phyloP scores from a whole-genome alignment of 352 stramenopile genomes.

The Phytophthora quininea region DNA sequence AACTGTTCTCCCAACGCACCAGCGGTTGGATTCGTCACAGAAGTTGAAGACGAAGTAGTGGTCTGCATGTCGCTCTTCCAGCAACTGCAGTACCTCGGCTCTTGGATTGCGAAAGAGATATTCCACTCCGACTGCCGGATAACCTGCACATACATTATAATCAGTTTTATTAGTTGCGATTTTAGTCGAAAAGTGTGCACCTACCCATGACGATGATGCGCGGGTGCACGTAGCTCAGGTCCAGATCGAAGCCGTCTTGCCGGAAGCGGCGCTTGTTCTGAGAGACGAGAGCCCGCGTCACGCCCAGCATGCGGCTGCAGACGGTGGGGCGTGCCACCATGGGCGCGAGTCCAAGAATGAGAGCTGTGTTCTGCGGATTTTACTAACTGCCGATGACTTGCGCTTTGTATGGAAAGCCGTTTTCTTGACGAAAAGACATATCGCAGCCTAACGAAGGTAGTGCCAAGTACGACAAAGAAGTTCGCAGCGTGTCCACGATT shows the following conservation, averaged over 20 bases:
- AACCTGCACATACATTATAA: conserved; percentile 46
- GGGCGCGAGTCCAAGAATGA: conserved; percentile 19
- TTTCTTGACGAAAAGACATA: background rate
- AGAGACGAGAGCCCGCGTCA: conserved; percentile 73
- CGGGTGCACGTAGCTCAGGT: conserved; percentile 76
- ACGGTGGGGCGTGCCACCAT: conserved; percentile 30
- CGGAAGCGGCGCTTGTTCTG: conserved; percentile 80
- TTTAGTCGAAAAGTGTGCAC: conserved; percentile 7
- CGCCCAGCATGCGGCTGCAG: conserved; percentile 45
- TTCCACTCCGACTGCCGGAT: conserved; percentile 61
- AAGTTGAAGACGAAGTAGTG: conserved; percentile 85
- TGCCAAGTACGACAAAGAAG: background rate
- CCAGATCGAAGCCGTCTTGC: conserved; percentile 66
- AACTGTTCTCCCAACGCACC: conserved; percentile 22
- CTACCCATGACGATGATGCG: conserved; percentile 81
- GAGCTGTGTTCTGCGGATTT: background rate
- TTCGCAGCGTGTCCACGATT: background rate
- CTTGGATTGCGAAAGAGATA: conserved; percentile 68
- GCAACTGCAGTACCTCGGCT: conserved; percentile 56
- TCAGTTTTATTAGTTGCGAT: conserved; percentile 2
- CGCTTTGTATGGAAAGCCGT: background rate
- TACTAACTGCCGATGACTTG: background rate
- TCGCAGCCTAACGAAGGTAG: too few species aligned
- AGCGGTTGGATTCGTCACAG: conserved; percentile 57
- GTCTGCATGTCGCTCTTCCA: conserved; percentile 53